Conservation (phyloP, 345 rosid genomes). For the Rubroshorea leprosula region DNA sequence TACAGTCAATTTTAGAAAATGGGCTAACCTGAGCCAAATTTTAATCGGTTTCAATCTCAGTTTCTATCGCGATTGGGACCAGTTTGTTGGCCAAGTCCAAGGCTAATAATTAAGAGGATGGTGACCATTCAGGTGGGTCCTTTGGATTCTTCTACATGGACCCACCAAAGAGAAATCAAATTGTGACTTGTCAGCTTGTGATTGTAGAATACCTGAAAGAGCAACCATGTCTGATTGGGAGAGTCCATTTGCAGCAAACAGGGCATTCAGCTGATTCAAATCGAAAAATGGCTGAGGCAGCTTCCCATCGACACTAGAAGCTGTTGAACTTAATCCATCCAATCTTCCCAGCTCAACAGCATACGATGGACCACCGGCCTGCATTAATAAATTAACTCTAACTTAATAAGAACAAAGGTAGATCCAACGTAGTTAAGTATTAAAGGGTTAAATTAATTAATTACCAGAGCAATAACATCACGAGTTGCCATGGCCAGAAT, state of each 20-base stretch:
- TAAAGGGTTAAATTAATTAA: no score
- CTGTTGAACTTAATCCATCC: slow-evolving; percentile 64
- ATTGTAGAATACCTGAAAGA: slow-evolving; percentile 54
- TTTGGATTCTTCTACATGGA: neutral
- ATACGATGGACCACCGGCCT: slow-evolving; percentile 68
- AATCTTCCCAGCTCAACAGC: slow-evolving; percentile 70
- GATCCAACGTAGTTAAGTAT: neutral
- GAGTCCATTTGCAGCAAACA: slow-evolving; percentile 55
- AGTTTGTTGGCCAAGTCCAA: no score
- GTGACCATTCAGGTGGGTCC: neutral
- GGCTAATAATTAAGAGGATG: no score
- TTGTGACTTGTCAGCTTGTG: neutral
- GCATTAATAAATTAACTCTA: neutral
- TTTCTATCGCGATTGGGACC: no score
- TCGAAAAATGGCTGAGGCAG: slow-evolving; percentile 59
- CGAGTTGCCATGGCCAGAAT: slow-evolving; percentile 80
- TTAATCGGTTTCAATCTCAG: no score
- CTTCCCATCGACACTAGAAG: slow-evolving; percentile 49
- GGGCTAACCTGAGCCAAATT: no score
- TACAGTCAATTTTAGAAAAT: no score
- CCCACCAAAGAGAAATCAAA: no score
- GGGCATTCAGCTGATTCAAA: slow-evolving; percentile 44
- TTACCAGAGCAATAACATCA: slow-evolving; percentile 58
- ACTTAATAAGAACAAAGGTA: no score
- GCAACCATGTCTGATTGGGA: slow-evolving; percentile 73